Evolutionary conservation across 352 stramenopile species (phyloP).

Genomic region (Halophytophthora batemanensis): DNA sequence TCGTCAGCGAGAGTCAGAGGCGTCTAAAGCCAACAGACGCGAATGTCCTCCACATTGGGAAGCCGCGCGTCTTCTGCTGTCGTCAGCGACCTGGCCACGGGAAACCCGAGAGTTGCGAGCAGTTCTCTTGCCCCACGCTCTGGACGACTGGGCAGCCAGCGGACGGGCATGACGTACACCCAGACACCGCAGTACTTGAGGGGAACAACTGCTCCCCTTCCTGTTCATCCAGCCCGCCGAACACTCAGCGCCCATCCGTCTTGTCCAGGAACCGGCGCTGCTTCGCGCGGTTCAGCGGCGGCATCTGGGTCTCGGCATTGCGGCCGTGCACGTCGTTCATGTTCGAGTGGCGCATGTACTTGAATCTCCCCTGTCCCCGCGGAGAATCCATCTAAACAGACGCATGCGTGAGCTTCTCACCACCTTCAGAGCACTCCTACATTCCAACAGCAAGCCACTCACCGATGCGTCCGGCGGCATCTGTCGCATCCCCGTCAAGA

Average conservation of each 20-base stretch:
- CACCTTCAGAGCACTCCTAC: no score
- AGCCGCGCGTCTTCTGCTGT: not conserved
- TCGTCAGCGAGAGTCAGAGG: no score
- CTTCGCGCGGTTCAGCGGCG: slow-evolving; percentile 39
- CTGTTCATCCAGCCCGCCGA: slow-evolving; percentile 5
- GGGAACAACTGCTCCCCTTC: slow-evolving; percentile 6
- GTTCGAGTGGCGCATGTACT: slow-evolving; percentile 41
- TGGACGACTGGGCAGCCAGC: no score
- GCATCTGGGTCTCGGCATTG: slow-evolving; percentile 29
- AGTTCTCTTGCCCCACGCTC: no score
- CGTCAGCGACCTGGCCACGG: no score
- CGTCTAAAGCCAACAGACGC: no score
- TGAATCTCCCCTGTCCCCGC: slow-evolving; percentile 39
- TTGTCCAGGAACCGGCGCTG: slow-evolving; percentile 46
- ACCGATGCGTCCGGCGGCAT: slow-evolving; percentile 36
- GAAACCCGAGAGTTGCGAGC: no score
- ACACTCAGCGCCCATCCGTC: slow-evolving; percentile 33
- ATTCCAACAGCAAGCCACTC: slow-evolving; percentile 8
- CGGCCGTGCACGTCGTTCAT: slow-evolving; percentile 38
- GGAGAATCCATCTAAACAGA: slow-evolving; percentile 20
- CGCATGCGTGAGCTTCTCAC: not conserved
- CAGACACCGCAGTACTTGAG: not conserved
- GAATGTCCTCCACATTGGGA: no score
- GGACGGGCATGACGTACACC: no score
- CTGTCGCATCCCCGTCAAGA: slow-evolving; percentile 63